These are phyloP conservation scores for Venturia aucupariae DNA, from an alignment of 2,329 filamentous ascomycete genomes.

Conservation along the genomic window DNA sequence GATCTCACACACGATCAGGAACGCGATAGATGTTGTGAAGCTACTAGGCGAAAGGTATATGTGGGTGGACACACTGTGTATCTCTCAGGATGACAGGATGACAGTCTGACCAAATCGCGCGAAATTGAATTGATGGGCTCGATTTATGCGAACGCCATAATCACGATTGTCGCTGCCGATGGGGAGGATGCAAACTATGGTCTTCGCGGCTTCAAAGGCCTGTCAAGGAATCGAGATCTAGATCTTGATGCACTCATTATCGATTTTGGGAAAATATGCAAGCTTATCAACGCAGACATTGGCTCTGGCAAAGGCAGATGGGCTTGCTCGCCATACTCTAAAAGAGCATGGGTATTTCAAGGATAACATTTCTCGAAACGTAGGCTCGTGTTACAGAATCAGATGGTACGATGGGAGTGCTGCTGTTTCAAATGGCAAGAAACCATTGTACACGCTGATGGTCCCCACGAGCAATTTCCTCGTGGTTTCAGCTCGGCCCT, in stretches of 20 bases:
- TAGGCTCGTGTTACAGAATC: slow-evolving; percentile 2
- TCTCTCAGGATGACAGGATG: slow-evolving; percentile 14
- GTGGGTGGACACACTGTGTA: slow-evolving; percentile 15
- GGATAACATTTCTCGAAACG: slow-evolving; percentile 9
- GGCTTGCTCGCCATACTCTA: not conserved
- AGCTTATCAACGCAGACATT: not conserved
- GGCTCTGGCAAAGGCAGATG: not conserved
- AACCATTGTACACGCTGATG: not conserved
- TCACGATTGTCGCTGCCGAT: slow-evolving; percentile 15
- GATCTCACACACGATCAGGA: not conserved
- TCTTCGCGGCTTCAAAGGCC: not conserved
- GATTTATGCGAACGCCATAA: slow-evolving; percentile 14
- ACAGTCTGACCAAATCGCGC: not conserved
- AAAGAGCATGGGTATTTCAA: not conserved
- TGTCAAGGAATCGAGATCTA: not conserved
- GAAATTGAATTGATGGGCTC: slow-evolving; percentile 13
- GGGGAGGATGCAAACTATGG: not conserved
- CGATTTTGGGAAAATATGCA: not conserved
- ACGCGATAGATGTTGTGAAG: slow-evolving; percentile 5
- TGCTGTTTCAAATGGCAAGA: slow-evolving; percentile 5
- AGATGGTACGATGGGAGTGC: slow-evolving; percentile 9
- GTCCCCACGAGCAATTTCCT: not conserved
- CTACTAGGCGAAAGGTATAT: slow-evolving; percentile 11
- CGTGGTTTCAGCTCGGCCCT: not conserved
- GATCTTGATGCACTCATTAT: not conserved